Evolutionary conservation across 2,329 filamentous ascomycete species (phyloP).

Genomic region (Metarhizium album): DNA sequence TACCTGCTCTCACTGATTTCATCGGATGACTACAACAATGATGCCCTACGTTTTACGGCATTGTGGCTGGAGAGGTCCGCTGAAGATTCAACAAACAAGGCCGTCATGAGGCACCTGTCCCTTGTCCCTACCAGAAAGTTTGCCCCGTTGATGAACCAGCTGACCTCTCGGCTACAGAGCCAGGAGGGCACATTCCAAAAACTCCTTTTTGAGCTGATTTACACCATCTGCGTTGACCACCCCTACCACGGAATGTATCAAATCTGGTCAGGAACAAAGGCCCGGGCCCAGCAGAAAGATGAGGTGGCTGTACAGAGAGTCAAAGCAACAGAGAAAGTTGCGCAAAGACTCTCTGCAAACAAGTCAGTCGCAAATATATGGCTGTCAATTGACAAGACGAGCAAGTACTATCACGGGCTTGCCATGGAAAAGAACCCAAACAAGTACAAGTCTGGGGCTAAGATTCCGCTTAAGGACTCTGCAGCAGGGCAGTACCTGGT

Average conservation of each 20-base stretch:
- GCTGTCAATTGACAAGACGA: slow-evolving; percentile 62
- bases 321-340: slow-evolving; percentile 59
- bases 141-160: slow-evolving; percentile 84
- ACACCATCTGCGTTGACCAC: slow-evolving; percentile 81
- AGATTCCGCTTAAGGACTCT: slow-evolving; percentile 54
- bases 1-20: slow-evolving; percentile 78
- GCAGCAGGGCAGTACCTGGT: slow-evolving; percentile 51
- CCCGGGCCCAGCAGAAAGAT: slow-evolving; percentile 59
- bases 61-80: slow-evolving; percentile 84
- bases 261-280: slow-evolving; percentile 73
- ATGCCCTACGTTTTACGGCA: slow-evolving; percentile 83
- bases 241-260: slow-evolving; percentile 97
- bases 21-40: slow-evolving; percentile 81
- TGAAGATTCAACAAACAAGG: slow-evolving; percentile 65
- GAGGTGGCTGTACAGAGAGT: slow-evolving; percentile 63
- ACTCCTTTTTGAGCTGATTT: slow-evolving; percentile 59
- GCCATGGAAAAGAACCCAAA: slow-evolving; percentile 54
- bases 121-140: slow-evolving; percentile 86
- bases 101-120: slow-evolving; percentile 58
- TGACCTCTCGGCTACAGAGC: slow-evolving; percentile 82
- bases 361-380: slow-evolving; percentile 46
- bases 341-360: slow-evolving; percentile 46
- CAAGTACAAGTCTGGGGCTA: slow-evolving; percentile 57
- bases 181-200: slow-evolving; percentile 63
- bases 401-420: slow-evolving; percentile 53